These are phyloP conservation scores for Phaeodactylum tricornutum DNA, from an alignment of 108 stramenopile species.

Conservation along the genomic window DNA sequence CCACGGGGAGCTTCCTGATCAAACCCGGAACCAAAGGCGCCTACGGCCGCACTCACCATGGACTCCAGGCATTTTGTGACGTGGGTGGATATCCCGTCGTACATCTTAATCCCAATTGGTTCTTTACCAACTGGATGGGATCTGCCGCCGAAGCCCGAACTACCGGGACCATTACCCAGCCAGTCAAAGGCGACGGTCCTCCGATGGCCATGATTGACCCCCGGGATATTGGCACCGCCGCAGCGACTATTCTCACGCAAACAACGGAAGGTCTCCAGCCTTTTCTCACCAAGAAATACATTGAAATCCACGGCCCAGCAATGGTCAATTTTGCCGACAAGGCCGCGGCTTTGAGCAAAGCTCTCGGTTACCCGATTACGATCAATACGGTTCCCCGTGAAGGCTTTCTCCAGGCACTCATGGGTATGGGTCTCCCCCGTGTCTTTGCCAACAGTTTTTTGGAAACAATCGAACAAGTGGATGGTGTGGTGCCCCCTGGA, in stretches of 20 bases:
- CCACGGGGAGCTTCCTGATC: conserved; percentile 4
- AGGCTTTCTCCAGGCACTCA: conserved; percentile 1
- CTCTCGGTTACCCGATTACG: background rate
- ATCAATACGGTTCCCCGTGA: background rate
- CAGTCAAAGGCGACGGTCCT: background rate
- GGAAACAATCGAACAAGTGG: conserved; percentile 4
- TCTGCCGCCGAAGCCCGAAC: background rate
- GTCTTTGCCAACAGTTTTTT: background rate
- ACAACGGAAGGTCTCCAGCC: background rate
- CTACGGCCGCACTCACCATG: too few relatives aligned
- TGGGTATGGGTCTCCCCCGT: background rate
- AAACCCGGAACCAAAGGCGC: too few relatives aligned
- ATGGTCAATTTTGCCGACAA: background rate
- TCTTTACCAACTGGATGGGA: conserved; percentile 4
- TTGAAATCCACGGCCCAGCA: conserved; percentile 7
- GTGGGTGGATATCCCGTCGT: conserved; percentile 6
- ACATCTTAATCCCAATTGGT: conserved; percentile 7
- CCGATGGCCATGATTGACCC: background rate
- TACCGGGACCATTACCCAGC: background rate
- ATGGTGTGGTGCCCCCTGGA: conserved; percentile 2
- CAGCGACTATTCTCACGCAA: conserved; percentile 3
- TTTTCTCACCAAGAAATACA: background rate
- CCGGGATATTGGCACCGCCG: conserved; percentile 1
- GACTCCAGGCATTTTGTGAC: too few relatives aligned
- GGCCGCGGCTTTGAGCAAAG: background rate